Evolutionary conservation across 306 rosid species (phyloP).

Genomic region (Biancaea sappan): DNA sequence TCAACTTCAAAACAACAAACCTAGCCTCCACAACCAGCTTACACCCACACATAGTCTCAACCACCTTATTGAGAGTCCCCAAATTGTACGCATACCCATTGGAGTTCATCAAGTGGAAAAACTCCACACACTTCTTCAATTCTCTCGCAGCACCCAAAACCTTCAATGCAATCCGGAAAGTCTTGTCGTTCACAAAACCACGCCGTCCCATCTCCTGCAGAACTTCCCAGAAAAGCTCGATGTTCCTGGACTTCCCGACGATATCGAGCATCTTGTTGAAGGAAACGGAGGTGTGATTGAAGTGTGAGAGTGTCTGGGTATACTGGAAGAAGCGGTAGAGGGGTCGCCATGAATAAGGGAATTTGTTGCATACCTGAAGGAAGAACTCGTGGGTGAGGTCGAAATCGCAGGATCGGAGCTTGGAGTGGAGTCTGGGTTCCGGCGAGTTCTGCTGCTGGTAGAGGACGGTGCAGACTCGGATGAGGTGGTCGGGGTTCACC

Average conservation of each 20-base stretch:
- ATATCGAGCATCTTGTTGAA: conserved; percentile 61
- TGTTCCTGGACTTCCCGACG: conserved; percentile 52
- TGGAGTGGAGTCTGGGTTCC: conserved; percentile 61
- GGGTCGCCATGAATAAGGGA: conserved; percentile 84
- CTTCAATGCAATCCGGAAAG: conserved; percentile 53
- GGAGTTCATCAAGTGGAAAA: conserved; percentile 69
- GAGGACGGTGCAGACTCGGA: conserved; percentile 70
- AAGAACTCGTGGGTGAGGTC: conserved; percentile 80
- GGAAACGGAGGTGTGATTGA: conserved; percentile 63
- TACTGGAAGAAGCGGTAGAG: conserved; percentile 62
- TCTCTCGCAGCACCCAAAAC: conserved; percentile 65
- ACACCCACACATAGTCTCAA: conserved; percentile 54
- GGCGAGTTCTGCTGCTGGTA: conserved; percentile 79
- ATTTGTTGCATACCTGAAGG: conserved; percentile 84
- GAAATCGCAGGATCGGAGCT: conserved; percentile 58
- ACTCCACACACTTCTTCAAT: conserved; percentile 70
- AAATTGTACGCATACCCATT: conserved; percentile 54
- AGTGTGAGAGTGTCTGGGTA: conserved; percentile 42
- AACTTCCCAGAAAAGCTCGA: conserved; percentile 67
- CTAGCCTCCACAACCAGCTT: conserved; percentile 73
- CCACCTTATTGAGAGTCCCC: conserved; percentile 55
- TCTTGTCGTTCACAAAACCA: conserved; percentile 49
- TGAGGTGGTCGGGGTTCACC: conserved; percentile 56
- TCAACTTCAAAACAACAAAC: conserved; percentile 60
- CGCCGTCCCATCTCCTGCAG: conserved; percentile 54